phyloP scores from a whole-genome alignment of 805 yeast genomes.

The Yarrowia sp. region DNA sequence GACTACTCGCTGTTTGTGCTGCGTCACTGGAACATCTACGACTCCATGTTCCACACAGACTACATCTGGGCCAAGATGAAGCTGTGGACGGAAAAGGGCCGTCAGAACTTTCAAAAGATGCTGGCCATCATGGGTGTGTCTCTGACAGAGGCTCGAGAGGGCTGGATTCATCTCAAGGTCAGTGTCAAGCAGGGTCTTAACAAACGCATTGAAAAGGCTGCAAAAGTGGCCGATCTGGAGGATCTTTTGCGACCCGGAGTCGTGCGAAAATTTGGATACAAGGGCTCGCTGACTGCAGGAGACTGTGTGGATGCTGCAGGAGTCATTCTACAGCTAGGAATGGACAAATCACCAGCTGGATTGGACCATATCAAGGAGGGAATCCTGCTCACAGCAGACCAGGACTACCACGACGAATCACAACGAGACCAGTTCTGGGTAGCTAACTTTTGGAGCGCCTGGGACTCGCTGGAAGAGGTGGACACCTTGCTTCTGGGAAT shows the following conservation, averaged over 20 bases:
- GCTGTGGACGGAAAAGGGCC: constrained; percentile 90
- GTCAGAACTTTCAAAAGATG: constrained; percentile 78
- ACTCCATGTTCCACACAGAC: constrained; percentile 85
- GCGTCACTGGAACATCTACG: constrained; percentile 91
- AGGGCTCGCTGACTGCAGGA: constrained; percentile 84
- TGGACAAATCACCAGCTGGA: constrained; percentile 9
- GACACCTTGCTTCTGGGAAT: constrained; percentile 65
- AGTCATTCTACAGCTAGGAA: constrained; percentile 64
- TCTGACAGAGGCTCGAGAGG: constrained; percentile 79
- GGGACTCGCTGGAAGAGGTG: constrained; percentile 57
- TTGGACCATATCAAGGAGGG: constrained; percentile 18
- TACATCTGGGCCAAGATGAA: constrained; percentile 83
- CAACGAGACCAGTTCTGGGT: constrained; percentile 65
- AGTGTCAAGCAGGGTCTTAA: constrained; percentile 70
- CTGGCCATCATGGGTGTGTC: constrained; percentile 97
- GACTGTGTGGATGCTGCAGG: constrained; percentile 88
- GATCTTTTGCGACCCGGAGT: constrained; percentile 84
- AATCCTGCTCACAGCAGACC: constrained; percentile 25
- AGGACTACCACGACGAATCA: constrained; percentile 26
- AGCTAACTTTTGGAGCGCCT: constrained; percentile 63
- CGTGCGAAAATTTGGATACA: constrained; percentile 77
- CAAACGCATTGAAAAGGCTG: constrained; percentile 61
- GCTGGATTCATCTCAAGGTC: constrained; percentile 87
- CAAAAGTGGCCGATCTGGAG: constrained; percentile 74
- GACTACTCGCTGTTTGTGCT: constrained; percentile 84